Percentiles rank a stretch among this genome's conserved stretches.
phyloP scores from a whole-genome alignment of 371 early-diverging fungal genomes.

The Mortierella sp. region DNA sequence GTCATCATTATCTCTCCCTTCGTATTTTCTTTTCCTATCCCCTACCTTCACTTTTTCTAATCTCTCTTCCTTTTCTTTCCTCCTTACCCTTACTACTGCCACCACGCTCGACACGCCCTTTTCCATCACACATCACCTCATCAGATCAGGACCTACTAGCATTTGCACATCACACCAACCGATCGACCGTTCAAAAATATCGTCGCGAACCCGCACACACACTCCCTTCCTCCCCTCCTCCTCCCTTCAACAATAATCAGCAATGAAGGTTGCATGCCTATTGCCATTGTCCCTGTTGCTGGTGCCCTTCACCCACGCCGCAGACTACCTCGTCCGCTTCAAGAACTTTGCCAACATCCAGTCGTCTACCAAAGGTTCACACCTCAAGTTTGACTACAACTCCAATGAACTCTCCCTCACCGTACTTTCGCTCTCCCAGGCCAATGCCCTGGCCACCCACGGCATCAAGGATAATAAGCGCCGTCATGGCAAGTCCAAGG shows the following conservation, averaged over 20 bases:
- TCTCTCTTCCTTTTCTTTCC: neutral
- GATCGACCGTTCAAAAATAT: neutral
- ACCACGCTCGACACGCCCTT: neutral
- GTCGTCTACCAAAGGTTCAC: neutral
- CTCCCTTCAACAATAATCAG: neutral
- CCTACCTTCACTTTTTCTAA: neutral
- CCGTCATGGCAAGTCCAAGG: constrained; percentile 43
- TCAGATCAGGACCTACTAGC: neutral
- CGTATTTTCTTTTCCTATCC: neutral
- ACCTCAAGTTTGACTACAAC: constrained; percentile 39
- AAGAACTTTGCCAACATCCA: constrained; percentile 12
- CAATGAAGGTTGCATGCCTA: constrained; percentile 45
- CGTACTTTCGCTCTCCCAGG: constrained; percentile 35
- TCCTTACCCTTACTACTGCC: neutral
- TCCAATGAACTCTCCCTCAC: constrained; percentile 43
- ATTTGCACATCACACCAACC: neutral
- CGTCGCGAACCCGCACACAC: neutral
- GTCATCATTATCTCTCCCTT: neutral
- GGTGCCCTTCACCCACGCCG: constrained; percentile 43
- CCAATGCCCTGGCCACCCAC: constrained; percentile 20
- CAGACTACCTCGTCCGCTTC: constrained; percentile 53
- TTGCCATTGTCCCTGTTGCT: constrained; percentile 43
- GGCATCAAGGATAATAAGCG: neutral
- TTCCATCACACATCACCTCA: neutral
- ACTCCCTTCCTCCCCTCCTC: neutral